Percentiles rank a stretch among this genome's conserved stretches.
phyloP scores from a whole-genome alignment of 371 early-diverging fungal species.

The Mucor ambiguus region DNA sequence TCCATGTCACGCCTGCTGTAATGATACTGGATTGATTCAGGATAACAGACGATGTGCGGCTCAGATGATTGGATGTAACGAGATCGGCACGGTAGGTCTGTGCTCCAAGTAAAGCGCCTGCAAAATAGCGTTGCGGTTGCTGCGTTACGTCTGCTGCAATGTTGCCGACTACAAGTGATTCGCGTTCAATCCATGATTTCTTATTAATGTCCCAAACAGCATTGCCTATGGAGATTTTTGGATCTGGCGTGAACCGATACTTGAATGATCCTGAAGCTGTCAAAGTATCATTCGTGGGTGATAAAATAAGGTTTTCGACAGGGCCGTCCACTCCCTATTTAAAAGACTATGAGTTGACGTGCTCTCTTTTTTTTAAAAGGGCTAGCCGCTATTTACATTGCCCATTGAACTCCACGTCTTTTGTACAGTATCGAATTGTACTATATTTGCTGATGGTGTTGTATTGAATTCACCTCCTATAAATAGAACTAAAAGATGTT shows the following conservation, averaged over 20 bases:
- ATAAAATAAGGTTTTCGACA: slow-evolving; percentile 25
- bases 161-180: slow-evolving; percentile 28
- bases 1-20: slow-evolving; percentile 13
- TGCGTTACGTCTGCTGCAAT: slow-evolving; percentile 5
- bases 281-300: slow-evolving; percentile 24
- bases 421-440: slow-evolving; percentile 18
- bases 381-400: slow-evolving; percentile 24
- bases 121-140: slow-evolving; percentile 1
- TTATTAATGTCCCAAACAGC: slow-evolving; percentile 22
- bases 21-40: neutral
- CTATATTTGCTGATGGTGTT: slow-evolving; percentile 13
- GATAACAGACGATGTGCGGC: neutral
- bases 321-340: slow-evolving; percentile 41
- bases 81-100: slow-evolving; percentile 38
- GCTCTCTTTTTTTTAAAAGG: no score
- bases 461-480: slow-evolving; percentile 38
- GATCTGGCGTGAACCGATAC: neutral
- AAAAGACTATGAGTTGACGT: neutral
- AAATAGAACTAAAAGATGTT: slow-evolving; percentile 26
- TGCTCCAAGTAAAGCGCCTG: slow-evolving; percentile 31
- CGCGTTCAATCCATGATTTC: slow-evolving; percentile 32
- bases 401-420: slow-evolving; percentile 29
- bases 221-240: slow-evolving; percentile 9
- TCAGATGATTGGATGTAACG: slow-evolving; percentile 2
- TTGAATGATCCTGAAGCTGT: slow-evolving; percentile 34